Evolutionary conservation across 495 filamentous ascomycete species (phyloP).

Genomic region (Opeltia flavorubescens): DNA sequence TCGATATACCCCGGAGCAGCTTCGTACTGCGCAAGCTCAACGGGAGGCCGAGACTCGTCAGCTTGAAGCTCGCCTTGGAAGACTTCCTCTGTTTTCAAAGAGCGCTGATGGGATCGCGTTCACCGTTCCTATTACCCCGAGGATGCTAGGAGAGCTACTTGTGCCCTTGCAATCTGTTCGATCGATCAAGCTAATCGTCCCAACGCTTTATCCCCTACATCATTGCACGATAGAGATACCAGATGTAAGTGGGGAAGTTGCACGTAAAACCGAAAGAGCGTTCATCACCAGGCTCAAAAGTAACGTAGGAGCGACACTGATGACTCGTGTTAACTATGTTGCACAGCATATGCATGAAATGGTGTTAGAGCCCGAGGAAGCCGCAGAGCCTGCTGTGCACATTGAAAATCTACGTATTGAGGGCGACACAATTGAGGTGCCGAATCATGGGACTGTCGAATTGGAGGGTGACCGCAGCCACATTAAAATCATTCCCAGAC

Average conservation of each 20-base stretch:
- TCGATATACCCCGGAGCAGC: conserved; percentile 39
- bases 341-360: conserved; percentile 58
- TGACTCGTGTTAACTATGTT: conserved; percentile 65
- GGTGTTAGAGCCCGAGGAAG: conserved; percentile 37
- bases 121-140: conserved; percentile 58
- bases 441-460: not conserved
- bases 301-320: conserved; percentile 47
- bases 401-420: conserved; percentile 19
- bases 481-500: conserved; percentile 62
- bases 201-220: conserved; percentile 59
- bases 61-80: conserved; percentile 65
- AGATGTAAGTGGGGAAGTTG: conserved; percentile 45
- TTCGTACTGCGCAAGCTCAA: conserved; percentile 44
- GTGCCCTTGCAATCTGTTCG: conserved; percentile 46
- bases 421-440: not conserved
- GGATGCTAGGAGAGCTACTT: conserved; percentile 47
- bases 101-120: conserved; percentile 56
- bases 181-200: conserved; percentile 54
- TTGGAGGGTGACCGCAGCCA: conserved; percentile 41
- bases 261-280: conserved; percentile 43
- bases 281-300: conserved; percentile 47
- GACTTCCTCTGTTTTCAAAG: conserved; percentile 53
- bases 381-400: no score
- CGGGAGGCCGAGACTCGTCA: conserved; percentile 55
- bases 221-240: conserved; percentile 51